These are phyloP conservation scores for Hanseniaspora hatyaiensis DNA, from an alignment of 805 yeast genomes.

Conservation along the genomic window DNA sequence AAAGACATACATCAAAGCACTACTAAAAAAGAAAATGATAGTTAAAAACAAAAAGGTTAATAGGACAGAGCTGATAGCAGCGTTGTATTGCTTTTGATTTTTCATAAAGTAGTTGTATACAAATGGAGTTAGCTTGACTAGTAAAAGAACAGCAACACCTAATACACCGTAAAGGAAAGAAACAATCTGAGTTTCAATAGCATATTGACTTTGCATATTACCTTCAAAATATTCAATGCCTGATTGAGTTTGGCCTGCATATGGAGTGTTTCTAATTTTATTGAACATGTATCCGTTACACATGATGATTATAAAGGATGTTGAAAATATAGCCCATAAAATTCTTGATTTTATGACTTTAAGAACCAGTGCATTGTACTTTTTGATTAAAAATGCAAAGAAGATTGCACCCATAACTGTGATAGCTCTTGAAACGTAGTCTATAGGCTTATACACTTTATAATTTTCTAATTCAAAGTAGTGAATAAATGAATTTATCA, in stretches of 20 bases:
- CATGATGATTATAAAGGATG: conserved; percentile 61
- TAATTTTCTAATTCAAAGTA: conserved; percentile 25
- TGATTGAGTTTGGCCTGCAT: conserved; percentile 34
- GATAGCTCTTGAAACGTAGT: conserved; percentile 31
- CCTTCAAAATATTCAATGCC: conserved; percentile 44
- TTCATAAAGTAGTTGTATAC: conserved; percentile 22
- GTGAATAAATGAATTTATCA: conserved; percentile 26
- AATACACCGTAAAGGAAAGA: conserved; percentile 61
- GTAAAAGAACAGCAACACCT: conserved; percentile 46
- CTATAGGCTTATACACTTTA: conserved; percentile 29
- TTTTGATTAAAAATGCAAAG: conserved; percentile 29
- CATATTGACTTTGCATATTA: conserved; percentile 62
- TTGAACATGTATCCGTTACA: conserved; percentile 90
- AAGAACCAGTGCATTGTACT: conserved; percentile 29
- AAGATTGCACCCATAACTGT: conserved; percentile 30
- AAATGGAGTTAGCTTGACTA: conserved; percentile 47
- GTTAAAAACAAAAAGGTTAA: conserved; percentile 37
- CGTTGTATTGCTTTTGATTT: conserved; percentile 30
- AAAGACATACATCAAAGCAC: conserved; percentile 56
- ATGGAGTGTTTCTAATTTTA: conserved; percentile 59
- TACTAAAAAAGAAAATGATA: conserved; percentile 45
- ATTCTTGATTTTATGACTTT: conserved; percentile 39
- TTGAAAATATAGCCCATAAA: conserved; percentile 56
- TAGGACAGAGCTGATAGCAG: conserved; percentile 33
- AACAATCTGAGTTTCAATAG: conserved; percentile 79